Percentiles rank a stretch among this genome's conserved stretches.
These are phyloP conservation scores for Penicillium hesseltinei DNA, from an alignment of 2,329 filamentous ascomycete species.

Conservation along the genomic window DNA sequence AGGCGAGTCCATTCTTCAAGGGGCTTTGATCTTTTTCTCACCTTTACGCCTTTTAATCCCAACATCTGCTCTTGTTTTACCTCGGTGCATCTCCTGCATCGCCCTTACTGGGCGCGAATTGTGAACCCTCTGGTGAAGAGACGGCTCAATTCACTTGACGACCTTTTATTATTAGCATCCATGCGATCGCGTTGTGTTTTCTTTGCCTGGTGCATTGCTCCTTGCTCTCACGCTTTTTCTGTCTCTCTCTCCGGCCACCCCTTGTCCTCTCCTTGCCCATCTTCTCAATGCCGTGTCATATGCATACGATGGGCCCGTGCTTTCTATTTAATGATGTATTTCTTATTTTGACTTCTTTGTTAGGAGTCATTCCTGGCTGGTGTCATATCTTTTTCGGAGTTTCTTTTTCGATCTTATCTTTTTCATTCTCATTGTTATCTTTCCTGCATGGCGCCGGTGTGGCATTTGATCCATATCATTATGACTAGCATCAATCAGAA, in stretches of 20 bases:
- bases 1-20: constrained; percentile 75
- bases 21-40: constrained; percentile 29
- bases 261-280: neutral
- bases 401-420: neutral
- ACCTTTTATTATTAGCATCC: constrained; percentile 4
- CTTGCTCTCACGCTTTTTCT: neutral
- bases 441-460: constrained; percentile 5
- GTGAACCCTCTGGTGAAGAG: neutral
- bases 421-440: neutral
- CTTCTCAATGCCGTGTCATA: neutral
- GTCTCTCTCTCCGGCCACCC: neutral
- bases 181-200: neutral
- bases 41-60: neutral
- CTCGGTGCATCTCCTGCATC: neutral
- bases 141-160: constrained; percentile 1
- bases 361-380: neutral
- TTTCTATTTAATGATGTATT: neutral
- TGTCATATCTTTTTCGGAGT: neutral
- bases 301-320: neutral
- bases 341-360: neutral
- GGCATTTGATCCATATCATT: constrained; percentile 1
- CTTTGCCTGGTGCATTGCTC: neutral
- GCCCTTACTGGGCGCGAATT: neutral
- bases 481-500: constrained; percentile 1
- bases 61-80: neutral